These are phyloP conservation scores for Ganoderma lucidum DNA, from an alignment of 1,284 basidiomycete genomes.

Conservation along the genomic window DNA sequence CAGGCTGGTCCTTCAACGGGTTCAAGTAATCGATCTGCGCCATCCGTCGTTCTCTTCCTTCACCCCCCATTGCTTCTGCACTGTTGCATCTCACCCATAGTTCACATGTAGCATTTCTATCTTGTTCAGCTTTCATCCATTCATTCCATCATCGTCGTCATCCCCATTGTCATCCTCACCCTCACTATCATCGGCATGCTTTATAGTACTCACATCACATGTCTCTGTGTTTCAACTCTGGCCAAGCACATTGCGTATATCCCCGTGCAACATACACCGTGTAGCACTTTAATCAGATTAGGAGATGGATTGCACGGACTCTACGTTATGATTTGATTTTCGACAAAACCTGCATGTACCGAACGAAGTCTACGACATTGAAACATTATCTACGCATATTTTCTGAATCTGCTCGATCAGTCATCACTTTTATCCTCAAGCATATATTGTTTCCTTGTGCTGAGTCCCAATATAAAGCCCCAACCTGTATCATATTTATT, in stretches of 20 bases:
- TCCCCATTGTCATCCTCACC: conserved; percentile 2
- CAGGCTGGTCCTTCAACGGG: conserved; percentile 81
- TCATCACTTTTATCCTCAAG: not conserved
- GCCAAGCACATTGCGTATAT: conserved; percentile 34
- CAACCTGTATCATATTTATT: too few relatives aligned
- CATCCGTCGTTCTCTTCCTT: conserved; percentile 1
- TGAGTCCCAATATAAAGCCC: not conserved
- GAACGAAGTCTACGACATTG: conserved; percentile 3
- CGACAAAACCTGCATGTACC: conserved; percentile 17
- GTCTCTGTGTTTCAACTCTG: conserved; percentile 23
- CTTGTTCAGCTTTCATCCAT: conserved; percentile 18
- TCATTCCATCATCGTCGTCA: conserved; percentile 1
- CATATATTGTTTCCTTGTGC: too few relatives aligned
- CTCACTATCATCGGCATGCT: conserved; percentile 28
- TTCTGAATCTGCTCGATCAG: not conserved
- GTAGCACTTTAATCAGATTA: conserved; percentile 37
- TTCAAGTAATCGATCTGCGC: conserved; percentile 44
- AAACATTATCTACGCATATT: conserved; percentile 8
- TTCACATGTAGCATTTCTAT: conserved; percentile 19
- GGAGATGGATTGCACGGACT: conserved; percentile 33
- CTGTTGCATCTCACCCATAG: conserved; percentile 14
- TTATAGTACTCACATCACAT: conserved; percentile 30
- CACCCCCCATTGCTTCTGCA: conserved; percentile 8
- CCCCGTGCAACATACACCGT: conserved; percentile 32
- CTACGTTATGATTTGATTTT: conserved; percentile 17